Percentiles rank a stretch among this genome's conserved stretches.
Evolutionary conservation across 2,329 filamentous ascomycete genomes (phyloP).

Genomic region (Blastomyces percursus): DNA sequence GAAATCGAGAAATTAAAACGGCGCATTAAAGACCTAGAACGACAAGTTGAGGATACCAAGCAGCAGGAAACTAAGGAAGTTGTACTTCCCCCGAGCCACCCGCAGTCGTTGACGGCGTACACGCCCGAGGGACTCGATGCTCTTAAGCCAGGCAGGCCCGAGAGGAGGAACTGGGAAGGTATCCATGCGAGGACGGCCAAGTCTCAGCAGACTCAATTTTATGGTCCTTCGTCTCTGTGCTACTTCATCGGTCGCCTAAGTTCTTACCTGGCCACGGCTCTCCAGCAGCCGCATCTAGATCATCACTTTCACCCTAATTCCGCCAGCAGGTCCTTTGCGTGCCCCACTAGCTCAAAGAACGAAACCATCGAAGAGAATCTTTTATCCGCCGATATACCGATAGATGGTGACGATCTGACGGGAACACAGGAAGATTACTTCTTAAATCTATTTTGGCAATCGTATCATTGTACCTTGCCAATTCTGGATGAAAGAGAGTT

Average conservation of each 20-base stretch:
- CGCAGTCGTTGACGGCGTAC: neutral
- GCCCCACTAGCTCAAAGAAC: slow-evolving; percentile 12
- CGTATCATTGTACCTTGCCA: slow-evolving; percentile 32
- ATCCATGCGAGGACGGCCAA: slow-evolving; percentile 30
- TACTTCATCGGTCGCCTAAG: slow-evolving; percentile 38
- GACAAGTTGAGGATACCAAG: slow-evolving; percentile 22
- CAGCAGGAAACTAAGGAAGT: slow-evolving; percentile 5
- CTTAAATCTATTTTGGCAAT: slow-evolving; percentile 40
- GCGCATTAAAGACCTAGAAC: slow-evolving; percentile 25
- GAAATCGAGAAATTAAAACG: slow-evolving; percentile 25
- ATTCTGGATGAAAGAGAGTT: slow-evolving; percentile 39
- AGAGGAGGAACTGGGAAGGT: slow-evolving; percentile 28
- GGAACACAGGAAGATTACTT: slow-evolving; percentile 39
- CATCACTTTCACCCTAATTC: slow-evolving; percentile 24
- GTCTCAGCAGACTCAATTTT: slow-evolving; percentile 31
- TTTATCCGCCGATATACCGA: slow-evolving; percentile 9
- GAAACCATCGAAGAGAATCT: slow-evolving; percentile 3
- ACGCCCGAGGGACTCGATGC: neutral
- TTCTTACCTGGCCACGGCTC: slow-evolving; percentile 24
- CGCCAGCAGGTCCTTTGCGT: slow-evolving; percentile 13
- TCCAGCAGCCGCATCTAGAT: slow-evolving; percentile 25
- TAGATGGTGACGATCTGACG: slow-evolving; percentile 23
- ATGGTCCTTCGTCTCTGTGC: slow-evolving; percentile 36
- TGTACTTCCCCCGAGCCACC: neutral
- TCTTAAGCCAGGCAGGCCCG: slow-evolving; percentile 11